phyloP scores from a whole-genome alignment of 2,329 filamentous ascomycete genomes.

The Diaporthe longicolla region DNA sequence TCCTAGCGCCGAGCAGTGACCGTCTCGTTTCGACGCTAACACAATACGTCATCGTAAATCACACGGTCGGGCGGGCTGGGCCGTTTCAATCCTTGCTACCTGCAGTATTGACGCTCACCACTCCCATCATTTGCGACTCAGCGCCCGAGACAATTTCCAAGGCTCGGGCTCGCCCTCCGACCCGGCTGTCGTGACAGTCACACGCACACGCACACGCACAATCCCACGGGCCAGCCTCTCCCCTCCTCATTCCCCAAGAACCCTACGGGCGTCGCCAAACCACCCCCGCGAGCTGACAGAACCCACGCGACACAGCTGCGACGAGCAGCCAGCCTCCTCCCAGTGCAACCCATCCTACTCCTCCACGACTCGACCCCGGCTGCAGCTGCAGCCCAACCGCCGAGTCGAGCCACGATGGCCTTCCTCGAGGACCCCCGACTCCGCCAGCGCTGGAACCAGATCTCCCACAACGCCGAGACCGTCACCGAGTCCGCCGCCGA shows the following conservation, averaged over 20 bases:
- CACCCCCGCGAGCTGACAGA: not conserved
- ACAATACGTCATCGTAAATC: constrained; percentile 30
- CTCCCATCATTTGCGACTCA: constrained; percentile 20
- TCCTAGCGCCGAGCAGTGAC: constrained; percentile 26
- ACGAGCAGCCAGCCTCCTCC: constrained; percentile 1
- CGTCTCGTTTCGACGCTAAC: constrained; percentile 28
- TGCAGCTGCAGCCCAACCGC: constrained; percentile 1
- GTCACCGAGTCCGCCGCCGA: constrained; percentile 94
- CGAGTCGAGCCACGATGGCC: constrained; percentile 60
- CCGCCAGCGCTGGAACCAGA: constrained; percentile 93
- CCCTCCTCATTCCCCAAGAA: not conserved
- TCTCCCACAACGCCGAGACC: constrained; percentile 90
- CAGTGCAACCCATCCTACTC: not conserved
- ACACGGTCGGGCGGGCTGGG: constrained; percentile 22
- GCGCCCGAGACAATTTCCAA: constrained; percentile 12
- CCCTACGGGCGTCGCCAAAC: not conserved
- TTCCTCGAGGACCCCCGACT: constrained; percentile 87
- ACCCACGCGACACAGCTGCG: constrained; percentile 13
- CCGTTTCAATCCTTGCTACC: constrained; percentile 21
- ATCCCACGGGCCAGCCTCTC: not conserved
- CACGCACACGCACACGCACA: not conserved
- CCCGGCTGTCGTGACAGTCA: constrained; percentile 30
- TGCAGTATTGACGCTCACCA: constrained; percentile 1
- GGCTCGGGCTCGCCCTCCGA: constrained; percentile 16
- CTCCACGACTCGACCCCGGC: not conserved